Evolutionary conservation across 768 basidiomycete species (phyloP).

Genomic region (Pleurotus citrinopileatus): DNA sequence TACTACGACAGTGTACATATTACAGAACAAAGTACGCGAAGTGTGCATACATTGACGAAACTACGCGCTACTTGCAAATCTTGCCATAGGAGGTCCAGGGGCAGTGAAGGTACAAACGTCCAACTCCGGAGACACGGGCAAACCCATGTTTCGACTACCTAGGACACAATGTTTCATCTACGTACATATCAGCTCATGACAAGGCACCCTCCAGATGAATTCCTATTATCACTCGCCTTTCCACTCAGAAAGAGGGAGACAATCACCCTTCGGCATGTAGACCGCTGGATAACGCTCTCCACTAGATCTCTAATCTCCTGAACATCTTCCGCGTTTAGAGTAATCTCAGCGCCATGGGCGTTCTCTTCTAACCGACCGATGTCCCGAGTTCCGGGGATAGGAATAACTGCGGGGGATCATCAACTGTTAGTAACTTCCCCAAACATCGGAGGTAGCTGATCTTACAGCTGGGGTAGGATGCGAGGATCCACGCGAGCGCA

Average conservation of each 20-base stretch:
- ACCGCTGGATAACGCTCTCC: constrained; percentile 15
- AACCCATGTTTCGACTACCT: no score
- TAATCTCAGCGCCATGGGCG: constrained; percentile 16
- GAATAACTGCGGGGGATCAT: constrained; percentile 21
- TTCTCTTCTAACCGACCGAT: constrained; percentile 20
- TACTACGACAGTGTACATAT: no score
- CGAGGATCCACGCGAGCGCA: constrained; percentile 21
- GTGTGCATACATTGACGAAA: no score
- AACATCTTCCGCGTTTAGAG: constrained; percentile 16
- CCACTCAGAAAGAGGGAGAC: constrained; percentile 18
- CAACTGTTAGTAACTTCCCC: no score
- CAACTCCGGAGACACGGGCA: no score
- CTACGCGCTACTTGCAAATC: no score
- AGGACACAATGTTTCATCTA: no score
- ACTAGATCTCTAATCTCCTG: constrained; percentile 19
- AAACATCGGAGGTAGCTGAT: background rate
- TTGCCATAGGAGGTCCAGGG: no score
- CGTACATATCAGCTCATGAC: no score
- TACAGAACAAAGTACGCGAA: no score
- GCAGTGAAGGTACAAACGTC: no score
- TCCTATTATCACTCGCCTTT: constrained; percentile 8
- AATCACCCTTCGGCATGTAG: constrained; percentile 18
- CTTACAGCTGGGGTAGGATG: constrained; percentile 15
- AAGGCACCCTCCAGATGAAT: background rate
- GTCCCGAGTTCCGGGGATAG: constrained; percentile 22